These are phyloP conservation scores for Pinus albicaulis DNA, from an alignment of 75 land plant species.

Conservation along the genomic window DNA sequence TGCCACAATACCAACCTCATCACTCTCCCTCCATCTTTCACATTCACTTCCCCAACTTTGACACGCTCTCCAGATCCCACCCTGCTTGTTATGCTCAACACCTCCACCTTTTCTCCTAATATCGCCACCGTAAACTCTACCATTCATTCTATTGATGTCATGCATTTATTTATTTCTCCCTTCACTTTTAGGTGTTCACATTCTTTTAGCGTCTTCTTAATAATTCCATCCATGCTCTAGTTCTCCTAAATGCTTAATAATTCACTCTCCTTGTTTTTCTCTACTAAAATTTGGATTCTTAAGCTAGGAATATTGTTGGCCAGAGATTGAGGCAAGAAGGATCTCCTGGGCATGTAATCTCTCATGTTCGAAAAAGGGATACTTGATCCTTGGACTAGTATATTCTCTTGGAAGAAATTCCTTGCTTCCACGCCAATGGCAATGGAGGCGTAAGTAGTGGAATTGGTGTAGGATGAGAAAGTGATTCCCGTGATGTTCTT, in stretches of 20 bases:
- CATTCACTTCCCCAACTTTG: slow-evolving; percentile 32
- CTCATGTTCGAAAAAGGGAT: slow-evolving; percentile 23
- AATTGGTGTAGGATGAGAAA: slow-evolving; percentile 22
- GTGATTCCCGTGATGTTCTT: slow-evolving; percentile 8
- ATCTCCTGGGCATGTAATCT: slow-evolving; percentile 19
- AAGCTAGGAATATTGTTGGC: slow-evolving; percentile 11
- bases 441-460: not conserved
- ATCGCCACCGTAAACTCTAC: slow-evolving; percentile 21
- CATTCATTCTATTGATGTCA: slow-evolving; percentile 23
- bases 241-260: slow-evolving; percentile 1
- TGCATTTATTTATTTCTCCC: slow-evolving; percentile 28
- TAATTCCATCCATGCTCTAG: slow-evolving; percentile 7
- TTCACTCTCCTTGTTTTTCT: slow-evolving; percentile 36
- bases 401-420: slow-evolving; percentile 35
- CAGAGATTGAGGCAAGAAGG: slow-evolving; percentile 18
- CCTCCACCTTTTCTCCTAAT: slow-evolving; percentile 12
- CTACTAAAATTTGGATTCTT: not conserved
- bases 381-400: slow-evolving; percentile 29
- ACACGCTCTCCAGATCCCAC: not conserved
- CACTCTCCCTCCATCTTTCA: slow-evolving; percentile 37
- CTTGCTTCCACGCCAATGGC: slow-evolving; percentile 20
- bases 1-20: slow-evolving; percentile 20
- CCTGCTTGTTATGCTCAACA: slow-evolving; percentile 13
- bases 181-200: slow-evolving; percentile 61
- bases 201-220: slow-evolving; percentile 30